phyloP scores from a whole-genome alignment of 345 rosid species.

The Bruguiera gymnorhiza region DNA sequence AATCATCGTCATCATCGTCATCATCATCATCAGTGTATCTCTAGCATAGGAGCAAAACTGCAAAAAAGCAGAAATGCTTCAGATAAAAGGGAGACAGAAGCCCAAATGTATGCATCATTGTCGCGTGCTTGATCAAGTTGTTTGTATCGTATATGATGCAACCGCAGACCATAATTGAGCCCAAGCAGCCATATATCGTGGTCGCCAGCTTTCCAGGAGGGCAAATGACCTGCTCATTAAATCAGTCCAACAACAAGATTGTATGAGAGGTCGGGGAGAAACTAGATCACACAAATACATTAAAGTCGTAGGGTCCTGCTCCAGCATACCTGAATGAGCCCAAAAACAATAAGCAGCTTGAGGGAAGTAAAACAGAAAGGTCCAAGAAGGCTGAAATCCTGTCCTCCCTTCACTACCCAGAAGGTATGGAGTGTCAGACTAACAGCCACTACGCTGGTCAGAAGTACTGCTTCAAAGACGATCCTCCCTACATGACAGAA shows the following conservation, averaged over 20 bases:
- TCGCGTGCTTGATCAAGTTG: constrained; percentile 9
- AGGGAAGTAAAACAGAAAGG: constrained; percentile 5
- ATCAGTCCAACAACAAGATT: no score
- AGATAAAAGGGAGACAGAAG: constrained; percentile 10
- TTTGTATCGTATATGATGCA: constrained; percentile 12
- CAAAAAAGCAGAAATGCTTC: not conserved
- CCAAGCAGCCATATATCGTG: constrained; percentile 2
- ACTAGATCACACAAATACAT: no score
- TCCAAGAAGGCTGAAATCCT: constrained; percentile 14
- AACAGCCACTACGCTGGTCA: constrained; percentile 3
- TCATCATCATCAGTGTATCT: not conserved
- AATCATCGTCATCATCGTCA: not conserved
- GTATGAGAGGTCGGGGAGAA: no score
- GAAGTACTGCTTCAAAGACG: constrained; percentile 7
- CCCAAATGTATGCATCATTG: constrained; percentile 5
- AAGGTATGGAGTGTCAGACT: constrained; percentile 6
- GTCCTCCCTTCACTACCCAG: constrained; percentile 16
- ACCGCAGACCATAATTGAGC: constrained; percentile 7
- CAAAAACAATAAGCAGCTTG: not conserved
- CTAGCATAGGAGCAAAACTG: not conserved
- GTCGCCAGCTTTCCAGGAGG: not conserved
- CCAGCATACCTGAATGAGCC: constrained; percentile 5
- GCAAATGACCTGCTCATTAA: not conserved
- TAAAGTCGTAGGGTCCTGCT: no score
- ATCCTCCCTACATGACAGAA: constrained; percentile 3